Evolutionary conservation across 306 rosid species (phyloP), one percentile per base, ranked within the genome.

Genomic region (Amphicarpaea edgeworthii): DNA sequence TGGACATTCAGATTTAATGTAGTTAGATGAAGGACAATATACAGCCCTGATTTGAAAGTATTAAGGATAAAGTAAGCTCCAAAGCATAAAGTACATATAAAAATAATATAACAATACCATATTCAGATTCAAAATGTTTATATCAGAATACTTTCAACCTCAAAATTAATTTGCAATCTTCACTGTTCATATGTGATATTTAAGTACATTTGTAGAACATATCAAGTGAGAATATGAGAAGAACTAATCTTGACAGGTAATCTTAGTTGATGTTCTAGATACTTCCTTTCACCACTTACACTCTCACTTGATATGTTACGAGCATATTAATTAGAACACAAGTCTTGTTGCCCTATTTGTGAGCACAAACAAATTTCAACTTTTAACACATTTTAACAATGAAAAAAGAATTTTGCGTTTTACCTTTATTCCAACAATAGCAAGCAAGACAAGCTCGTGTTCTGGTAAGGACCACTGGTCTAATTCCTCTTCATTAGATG

Each of bases 381-480:
- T 19, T 19, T 23, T 46, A 58, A 68, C 55, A 60, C 37, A 51
- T 16, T 24, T 3, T 60, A 60, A 30, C 66, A 60, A 20, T 30
- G 21, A 30, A 30, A 59, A 60, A 60, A 6, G 21, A 59, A 55
- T 55, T 47, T 73, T 30, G 64, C 46, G 51, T 40, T 64, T 73
- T 89, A 92, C 98, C 97, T 94, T 94, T 76, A 92, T 94, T 73
- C 98, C 98, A 81, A 92, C 93, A 66, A 94, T 88, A 64, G 90
- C 95, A 80, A 94, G 98, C 86, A 94, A 86, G 84, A 85, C 83
- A 78, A 94, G 95, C 62, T 92, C 86, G 20, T 90, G 77, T 54
- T 93, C 95, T 20, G 98, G 97, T 81, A 94, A 89, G 60, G 85
- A 65, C 98, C 98, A 94, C 67, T 86, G 86, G 70, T 66, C 77